A percentile compares a stretch with the other conserved stretches of the same genome.
These are phyloP conservation scores for Hericium erinaceus DNA, from an alignment of 768 basidiomycete species.

Conservation along the genomic window DNA sequence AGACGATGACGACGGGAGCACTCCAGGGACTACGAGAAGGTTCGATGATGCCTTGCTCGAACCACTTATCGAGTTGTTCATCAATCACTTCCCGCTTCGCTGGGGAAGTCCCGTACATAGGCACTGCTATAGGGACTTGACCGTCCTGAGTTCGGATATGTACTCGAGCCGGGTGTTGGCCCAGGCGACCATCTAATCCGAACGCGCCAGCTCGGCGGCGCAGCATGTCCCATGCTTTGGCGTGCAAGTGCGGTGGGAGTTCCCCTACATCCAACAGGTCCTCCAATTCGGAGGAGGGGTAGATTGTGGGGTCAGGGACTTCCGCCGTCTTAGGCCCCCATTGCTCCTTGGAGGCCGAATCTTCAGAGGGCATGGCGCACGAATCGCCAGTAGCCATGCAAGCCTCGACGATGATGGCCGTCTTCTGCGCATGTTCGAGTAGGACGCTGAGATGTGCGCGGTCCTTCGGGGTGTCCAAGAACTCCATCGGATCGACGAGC, in stretches of 20 bases:
- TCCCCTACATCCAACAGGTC: constrained; percentile 2
- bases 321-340: not conserved
- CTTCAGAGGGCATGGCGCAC: too few relatives aligned
- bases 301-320: not conserved
- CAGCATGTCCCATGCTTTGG: constrained; percentile 2
- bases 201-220: not conserved
- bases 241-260: not conserved
- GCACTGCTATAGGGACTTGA: not conserved
- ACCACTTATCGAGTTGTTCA: not conserved
- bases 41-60: not conserved
- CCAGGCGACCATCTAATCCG: constrained; percentile 1
- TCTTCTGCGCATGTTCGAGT: too few relatives aligned
- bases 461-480: not conserved
- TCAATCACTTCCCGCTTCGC: not conserved
- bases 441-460: too few relatives aligned
- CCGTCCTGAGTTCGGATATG: not conserved
- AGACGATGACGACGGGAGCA: too few relatives aligned
- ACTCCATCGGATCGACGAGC: not conserved
- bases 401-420: not conserved
- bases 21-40: too few relatives aligned
- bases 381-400: too few relatives aligned
- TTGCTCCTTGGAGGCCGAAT: too few relatives aligned
- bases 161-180: not conserved
- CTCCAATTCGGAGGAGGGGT: not conserved
- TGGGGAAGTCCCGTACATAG: constrained; percentile 1